Base-by-base conservation (phyloP, 345 rosid genomes). In the Noccaea caerulescens region DNA sequence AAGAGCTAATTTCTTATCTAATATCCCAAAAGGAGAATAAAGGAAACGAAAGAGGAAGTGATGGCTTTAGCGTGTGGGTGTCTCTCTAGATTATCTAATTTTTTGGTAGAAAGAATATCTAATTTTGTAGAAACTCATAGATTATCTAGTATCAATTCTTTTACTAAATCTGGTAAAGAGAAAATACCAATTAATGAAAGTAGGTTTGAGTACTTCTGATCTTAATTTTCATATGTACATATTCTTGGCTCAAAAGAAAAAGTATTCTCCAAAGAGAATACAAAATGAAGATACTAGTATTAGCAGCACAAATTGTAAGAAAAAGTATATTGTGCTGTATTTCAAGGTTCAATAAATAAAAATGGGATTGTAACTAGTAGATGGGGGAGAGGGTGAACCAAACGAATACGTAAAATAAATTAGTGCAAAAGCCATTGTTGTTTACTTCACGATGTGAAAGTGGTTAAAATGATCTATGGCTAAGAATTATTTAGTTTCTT, bases 41-140 rank as follows among this genome's bases (percentile, higher is more conserved):
- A 50, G 49, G 8, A 18, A 44, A 18, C 37, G 16, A 65, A 65
- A 64, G 60, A 47, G 59, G 59, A 66, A 49, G 18, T 20, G 33
- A 30, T 58, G 62, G 14, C 47, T 66, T 73, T 58, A 73, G 39
- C 77, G 72, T 73, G 77, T 73, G 67, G 67, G 20, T 73, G 32
- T 66, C 72, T 66, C 51, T 49, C 55, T 58, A 33, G 3, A 20
- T 49, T 37, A 69, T 58, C 47, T 58, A 46, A 58, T 69, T 45
- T 58, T 56, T 37, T 18, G 44, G 45, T 63, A 34, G 45, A 41
- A 59, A 33, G 59, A 63, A 18, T 63, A 46, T 63, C 33, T 47
- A 46, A 3, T 56, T 56, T 14, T 34, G 33, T 46, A 6, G 43
- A 39, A 47, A 25, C 23, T 50, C 44, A 37, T 38, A 10, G 27